These are phyloP conservation scores for Fusarium clavum DNA, from an alignment of 2,329 filamentous ascomycete genomes.

Conservation along the genomic window DNA sequence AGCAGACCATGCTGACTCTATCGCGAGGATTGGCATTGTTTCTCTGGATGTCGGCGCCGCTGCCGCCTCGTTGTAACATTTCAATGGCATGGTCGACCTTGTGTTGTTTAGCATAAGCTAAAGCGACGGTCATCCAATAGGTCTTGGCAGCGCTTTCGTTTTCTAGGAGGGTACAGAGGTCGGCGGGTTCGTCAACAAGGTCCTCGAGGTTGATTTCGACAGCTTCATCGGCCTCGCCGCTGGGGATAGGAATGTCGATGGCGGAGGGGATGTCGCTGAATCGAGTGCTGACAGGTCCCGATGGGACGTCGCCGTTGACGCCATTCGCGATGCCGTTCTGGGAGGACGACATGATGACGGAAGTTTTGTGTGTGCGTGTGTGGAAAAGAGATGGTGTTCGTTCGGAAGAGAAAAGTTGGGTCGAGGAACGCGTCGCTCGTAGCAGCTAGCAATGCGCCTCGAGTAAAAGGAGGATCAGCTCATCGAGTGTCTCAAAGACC, in stretches of 20 bases:
- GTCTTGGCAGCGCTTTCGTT: conserved; percentile 91
- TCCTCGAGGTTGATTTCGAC: conserved; percentile 96
- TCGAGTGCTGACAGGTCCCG: conserved; percentile 62
- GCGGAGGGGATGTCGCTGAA: conserved; percentile 74
- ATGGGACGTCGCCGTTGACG: conserved; percentile 53
- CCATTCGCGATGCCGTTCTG: conserved; percentile 61
- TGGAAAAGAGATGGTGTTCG: conserved; percentile 18
- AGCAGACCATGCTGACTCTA: conserved; percentile 84
- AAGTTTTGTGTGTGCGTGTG: conserved; percentile 3
- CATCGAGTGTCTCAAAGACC: conserved; percentile 44
- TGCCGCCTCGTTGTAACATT: conserved; percentile 78
- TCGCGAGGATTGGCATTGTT: conserved; percentile 81
- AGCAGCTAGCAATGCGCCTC: conserved; percentile 49
- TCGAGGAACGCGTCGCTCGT: conserved; percentile 48
- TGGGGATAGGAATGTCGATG: conserved; percentile 74
- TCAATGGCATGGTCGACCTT: conserved; percentile 88
- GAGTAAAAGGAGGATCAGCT: conserved; percentile 45
- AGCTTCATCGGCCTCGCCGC: conserved; percentile 74
- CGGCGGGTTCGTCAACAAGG: conserved; percentile 91
- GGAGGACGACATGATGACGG: conserved; percentile 54
- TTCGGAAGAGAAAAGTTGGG: conserved; percentile 29
- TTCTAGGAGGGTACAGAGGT: conserved; percentile 94
- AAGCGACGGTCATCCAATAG: conserved; percentile 97
- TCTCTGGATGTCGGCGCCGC: conserved; percentile 74
- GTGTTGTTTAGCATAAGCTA: conserved; percentile 95